These are phyloP conservation scores for Haplosporangium sp. DNA, from an alignment of 371 early-diverging fungal genomes.

Conservation along the genomic window DNA sequence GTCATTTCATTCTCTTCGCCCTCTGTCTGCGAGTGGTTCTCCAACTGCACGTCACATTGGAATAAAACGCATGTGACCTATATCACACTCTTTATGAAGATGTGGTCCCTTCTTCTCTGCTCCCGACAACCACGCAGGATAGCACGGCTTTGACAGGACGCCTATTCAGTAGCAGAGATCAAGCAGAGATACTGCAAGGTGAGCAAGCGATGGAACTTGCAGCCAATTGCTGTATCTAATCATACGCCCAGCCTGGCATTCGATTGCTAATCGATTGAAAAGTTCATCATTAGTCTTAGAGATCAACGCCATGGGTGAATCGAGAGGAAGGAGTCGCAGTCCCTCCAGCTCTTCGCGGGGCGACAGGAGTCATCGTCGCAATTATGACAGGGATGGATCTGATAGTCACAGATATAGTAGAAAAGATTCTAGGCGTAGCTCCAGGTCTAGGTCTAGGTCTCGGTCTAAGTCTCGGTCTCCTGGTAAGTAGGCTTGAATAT, in stretches of 20 bases:
- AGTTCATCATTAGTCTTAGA: neutral
- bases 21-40: too few relatives aligned
- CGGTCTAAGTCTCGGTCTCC: conserved; percentile 32
- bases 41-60: too few relatives aligned
- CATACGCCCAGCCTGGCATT: too few relatives aligned
- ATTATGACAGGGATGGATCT: conserved; percentile 9
- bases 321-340: conserved; percentile 25
- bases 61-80: neutral
- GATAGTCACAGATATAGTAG: conserved; percentile 2
- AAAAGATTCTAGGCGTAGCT: conserved; percentile 18
- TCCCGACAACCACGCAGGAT: too few relatives aligned
- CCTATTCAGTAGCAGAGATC: too few relatives aligned
- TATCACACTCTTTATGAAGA: too few relatives aligned
- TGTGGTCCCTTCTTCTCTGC: conserved; percentile 4
- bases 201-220: too few relatives aligned
- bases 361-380: conserved; percentile 5
- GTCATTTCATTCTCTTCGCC: too few relatives aligned
- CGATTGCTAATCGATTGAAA: too few relatives aligned
- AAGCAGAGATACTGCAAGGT: too few relatives aligned
- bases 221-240: too few relatives aligned
- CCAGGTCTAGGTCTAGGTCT: conserved; percentile 20
- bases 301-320: conserved; percentile 28
- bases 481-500: conserved; percentile 29
- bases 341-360: conserved; percentile 4
- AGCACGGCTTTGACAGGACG: too few relatives aligned